Percentiles rank a stretch among this genome's conserved stretches.
phyloP scores from a whole-genome alignment of 2,329 filamentous ascomycete species.

The Phialophora macrospora region DNA sequence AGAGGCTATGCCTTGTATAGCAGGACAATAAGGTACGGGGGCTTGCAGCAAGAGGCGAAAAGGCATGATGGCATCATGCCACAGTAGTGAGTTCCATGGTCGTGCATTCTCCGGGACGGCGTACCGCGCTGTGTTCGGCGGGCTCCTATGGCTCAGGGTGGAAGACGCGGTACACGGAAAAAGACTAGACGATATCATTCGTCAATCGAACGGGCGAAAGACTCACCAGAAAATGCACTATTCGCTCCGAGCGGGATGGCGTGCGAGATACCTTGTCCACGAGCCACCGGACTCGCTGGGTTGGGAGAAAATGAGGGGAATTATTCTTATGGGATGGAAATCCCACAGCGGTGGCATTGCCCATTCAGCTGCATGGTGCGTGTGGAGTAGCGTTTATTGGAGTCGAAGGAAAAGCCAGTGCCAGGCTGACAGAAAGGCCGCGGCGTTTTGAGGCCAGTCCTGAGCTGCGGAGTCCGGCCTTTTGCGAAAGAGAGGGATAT shows the following conservation, averaged over 20 bases:
- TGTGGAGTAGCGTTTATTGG: constrained; percentile 11
- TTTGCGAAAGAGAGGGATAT: constrained; percentile 28
- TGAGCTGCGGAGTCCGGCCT: constrained; percentile 8
- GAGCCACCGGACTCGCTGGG: constrained; percentile 6
- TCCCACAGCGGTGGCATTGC: constrained; percentile 1
- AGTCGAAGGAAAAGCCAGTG: constrained; percentile 8
- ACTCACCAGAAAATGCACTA: not conserved
- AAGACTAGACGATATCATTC: constrained; percentile 8
- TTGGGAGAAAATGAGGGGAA: constrained; percentile 10
- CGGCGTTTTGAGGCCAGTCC: constrained; percentile 10
- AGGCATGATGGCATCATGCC: constrained; percentile 22
- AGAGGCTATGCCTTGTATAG: constrained; percentile 9
- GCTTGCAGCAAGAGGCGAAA: constrained; percentile 8
- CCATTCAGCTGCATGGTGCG: constrained; percentile 12
- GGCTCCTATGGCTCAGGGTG: constrained; percentile 13
- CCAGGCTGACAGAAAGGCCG: constrained; percentile 12
- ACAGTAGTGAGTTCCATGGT: constrained; percentile 16
- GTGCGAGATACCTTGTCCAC: constrained; percentile 11
- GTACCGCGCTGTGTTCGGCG: constrained; percentile 11
- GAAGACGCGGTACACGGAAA: constrained; percentile 9
- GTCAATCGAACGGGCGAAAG: constrained; percentile 2
- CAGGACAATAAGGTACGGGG: constrained; percentile 6
- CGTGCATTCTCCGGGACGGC: constrained; percentile 6
- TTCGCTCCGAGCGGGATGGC: constrained; percentile 4
- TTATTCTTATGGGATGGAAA: constrained; percentile 1